phyloP scores from a whole-genome alignment of 257 asterid species.

The Lycium ferocissimum region DNA sequence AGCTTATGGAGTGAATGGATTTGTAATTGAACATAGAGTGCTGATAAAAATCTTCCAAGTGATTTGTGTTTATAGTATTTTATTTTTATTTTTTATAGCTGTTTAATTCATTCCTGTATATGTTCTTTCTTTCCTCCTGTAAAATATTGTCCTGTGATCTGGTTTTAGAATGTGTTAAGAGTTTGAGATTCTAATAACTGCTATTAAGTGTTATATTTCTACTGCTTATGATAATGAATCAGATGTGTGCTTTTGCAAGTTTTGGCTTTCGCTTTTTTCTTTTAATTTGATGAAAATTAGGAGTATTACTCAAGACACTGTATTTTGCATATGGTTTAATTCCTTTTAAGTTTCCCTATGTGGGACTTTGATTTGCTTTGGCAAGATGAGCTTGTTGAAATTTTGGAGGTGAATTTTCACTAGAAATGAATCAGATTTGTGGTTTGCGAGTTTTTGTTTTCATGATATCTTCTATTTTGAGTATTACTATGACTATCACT shows the following conservation, averaged over 20 bases:
- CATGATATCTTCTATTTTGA: not conserved
- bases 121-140: not conserved
- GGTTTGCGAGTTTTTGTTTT: not conserved
- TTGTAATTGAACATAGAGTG: too few relatives aligned
- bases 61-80: not conserved
- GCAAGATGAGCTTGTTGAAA: not conserved
- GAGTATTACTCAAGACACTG: not conserved
- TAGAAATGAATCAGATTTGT: not conserved
- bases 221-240: not conserved
- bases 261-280: not conserved
- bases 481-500: not conserved
- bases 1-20: not conserved
- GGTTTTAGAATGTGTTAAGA: not conserved
- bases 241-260: not conserved
- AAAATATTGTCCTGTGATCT: not conserved
- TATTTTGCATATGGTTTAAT: not conserved
- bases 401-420: not conserved
- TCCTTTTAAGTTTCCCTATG: not conserved
- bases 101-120: not conserved
- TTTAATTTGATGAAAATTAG: not conserved
- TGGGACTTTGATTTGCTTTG: not conserved
- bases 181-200: not conserved
- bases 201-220: not conserved
- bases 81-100: not conserved
- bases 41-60: not conserved